Evolutionary conservation across 805 yeast species (phyloP).

Genomic region (Diddensiella transvaalensis): DNA sequence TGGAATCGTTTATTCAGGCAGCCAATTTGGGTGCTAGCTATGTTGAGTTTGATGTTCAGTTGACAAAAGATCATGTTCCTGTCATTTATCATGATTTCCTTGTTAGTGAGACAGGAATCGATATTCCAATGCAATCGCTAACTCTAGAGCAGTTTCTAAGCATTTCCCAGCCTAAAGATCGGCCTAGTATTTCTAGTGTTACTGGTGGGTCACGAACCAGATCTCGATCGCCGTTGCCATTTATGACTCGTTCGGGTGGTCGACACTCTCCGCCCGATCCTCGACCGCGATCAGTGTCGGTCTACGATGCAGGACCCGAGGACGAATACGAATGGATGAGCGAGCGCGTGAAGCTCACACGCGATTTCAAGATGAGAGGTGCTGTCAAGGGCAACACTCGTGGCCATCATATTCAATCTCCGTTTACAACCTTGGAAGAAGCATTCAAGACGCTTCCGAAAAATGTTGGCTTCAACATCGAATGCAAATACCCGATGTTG

Average conservation of each 20-base stretch:
- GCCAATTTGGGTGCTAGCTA: conserved; percentile 95
- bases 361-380: conserved; percentile 79
- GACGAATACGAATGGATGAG: conserved; percentile 34
- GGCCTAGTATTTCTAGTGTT: background rate
- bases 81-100: conserved; percentile 93
- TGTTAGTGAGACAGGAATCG: conserved; percentile 94
- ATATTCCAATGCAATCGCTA: conserved; percentile 90
- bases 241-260: background rate
- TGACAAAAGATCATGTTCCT: conserved; percentile 86
- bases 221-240: background rate
- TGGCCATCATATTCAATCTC: conserved; percentile 85
- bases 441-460: conserved; percentile 76
- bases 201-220: background rate
- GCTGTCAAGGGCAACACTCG: conserved; percentile 92
- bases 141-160: conserved; percentile 76
- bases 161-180: conserved; percentile 7
- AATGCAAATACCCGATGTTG: conserved; percentile 91
- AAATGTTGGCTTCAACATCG: conserved; percentile 89
- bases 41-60: conserved; percentile 94
- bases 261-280: conserved; percentile 17
- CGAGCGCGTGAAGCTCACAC: conserved; percentile 79
- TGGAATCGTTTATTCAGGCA: conserved; percentile 92
- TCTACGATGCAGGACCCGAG: conserved; percentile 36
- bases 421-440: conserved; percentile 84
- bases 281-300: conserved; percentile 39